Evolutionary conservation across 148 eudicot genomes (phyloP), one percentile per base, ranked within the genome.

Genomic region (Chenopodium berlandieri): DNA sequence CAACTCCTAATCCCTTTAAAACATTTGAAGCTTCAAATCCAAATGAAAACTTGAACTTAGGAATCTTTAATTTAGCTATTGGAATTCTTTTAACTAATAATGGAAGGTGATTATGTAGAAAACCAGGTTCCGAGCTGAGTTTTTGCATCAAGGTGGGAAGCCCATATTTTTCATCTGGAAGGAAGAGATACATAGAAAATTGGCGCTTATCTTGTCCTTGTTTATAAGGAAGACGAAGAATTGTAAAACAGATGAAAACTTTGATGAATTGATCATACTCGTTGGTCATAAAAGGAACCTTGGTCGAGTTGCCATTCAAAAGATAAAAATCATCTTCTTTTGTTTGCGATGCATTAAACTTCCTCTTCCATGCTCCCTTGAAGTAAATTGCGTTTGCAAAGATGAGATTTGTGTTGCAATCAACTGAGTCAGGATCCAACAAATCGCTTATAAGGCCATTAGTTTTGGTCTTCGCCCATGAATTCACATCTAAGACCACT

Each of bases 311-410:
- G 16, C 97, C 97, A 54, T 88, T 64, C 5, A 88, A 86, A 64
- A 94, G 93, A 89, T 90, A 88, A 69, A 94, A 94, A 19, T 90
- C 87, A 56, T 81, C 64, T 19, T 90, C 88, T 74, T 88, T 85
- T 32, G 97, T 91, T 40, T 46, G 34, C 0, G 93, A 88, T 77
- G 88, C 79, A 46, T 91, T 90, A 67, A 94, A 94, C 78, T 89
- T 86, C 11, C 88, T 86, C 4, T 64, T 72, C 98, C 98, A 94
- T 17, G 88, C 87, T 71, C 97, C 98, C 79, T 94, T 94, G 80
- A 90, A 94, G 79, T 92, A 94, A 50, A 94, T 78, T 9, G 93
- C 97, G 77, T 92, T 94, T 22, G 97, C 91, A 81, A 91, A 86
- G 78, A 94, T 85, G 66, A 94, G 91, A 83, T 86, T 85, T 12